Percentiles rank a stretch among this genome's conserved stretches.
Conservation (phyloP, 2,329 filamentous ascomycete species). For the Sporothrix protearum region DNA sequence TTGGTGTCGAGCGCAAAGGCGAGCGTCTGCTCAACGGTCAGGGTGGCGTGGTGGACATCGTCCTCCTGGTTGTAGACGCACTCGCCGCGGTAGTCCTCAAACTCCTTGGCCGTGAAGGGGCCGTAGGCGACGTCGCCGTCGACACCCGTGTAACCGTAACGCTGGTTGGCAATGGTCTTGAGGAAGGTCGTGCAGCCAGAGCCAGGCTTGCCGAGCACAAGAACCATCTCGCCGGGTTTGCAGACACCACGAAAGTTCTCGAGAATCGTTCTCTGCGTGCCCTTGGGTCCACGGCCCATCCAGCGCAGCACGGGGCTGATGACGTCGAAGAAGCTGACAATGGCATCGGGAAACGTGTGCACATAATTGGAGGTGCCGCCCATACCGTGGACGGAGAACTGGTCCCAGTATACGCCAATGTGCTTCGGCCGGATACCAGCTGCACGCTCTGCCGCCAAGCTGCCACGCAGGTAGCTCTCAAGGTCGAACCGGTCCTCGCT, state of each 20-base stretch:
- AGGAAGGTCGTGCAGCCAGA: conserved; percentile 68
- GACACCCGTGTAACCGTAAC: conserved; percentile 53
- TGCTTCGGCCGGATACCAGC: conserved; percentile 79
- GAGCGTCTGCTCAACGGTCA: conserved; percentile 84
- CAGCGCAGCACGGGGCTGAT: conserved; percentile 61
- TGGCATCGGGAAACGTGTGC: conserved; percentile 72
- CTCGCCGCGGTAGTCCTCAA: conserved; percentile 74
- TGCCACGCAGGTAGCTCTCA: conserved; percentile 68
- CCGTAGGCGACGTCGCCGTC: conserved; percentile 73
- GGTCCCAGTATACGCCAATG: conserved; percentile 76
- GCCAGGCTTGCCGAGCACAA: conserved; percentile 75
- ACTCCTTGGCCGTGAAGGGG: conserved; percentile 66
- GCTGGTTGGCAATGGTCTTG: conserved; percentile 65
- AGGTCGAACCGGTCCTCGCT: conserved; percentile 67
- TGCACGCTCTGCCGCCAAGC: conserved; percentile 65
- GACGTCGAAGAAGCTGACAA: conserved; percentile 73
- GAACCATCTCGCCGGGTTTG: conserved; percentile 81
- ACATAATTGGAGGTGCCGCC: conserved; percentile 71
- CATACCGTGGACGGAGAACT: conserved; percentile 69
- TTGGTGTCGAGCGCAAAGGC: conserved; percentile 82
- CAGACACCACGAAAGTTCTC: conserved; percentile 67
- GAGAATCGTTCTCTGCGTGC: conserved; percentile 68
- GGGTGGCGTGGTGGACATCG: conserved; percentile 77
- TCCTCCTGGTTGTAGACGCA: conserved; percentile 84
- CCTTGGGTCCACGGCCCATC: conserved; percentile 64